A percentile compares a stretch with the other conserved stretches of the same genome.
Conservation (phyloP, 192 early-diverging fungal species). For the Cetraspora pellucida region DNA sequence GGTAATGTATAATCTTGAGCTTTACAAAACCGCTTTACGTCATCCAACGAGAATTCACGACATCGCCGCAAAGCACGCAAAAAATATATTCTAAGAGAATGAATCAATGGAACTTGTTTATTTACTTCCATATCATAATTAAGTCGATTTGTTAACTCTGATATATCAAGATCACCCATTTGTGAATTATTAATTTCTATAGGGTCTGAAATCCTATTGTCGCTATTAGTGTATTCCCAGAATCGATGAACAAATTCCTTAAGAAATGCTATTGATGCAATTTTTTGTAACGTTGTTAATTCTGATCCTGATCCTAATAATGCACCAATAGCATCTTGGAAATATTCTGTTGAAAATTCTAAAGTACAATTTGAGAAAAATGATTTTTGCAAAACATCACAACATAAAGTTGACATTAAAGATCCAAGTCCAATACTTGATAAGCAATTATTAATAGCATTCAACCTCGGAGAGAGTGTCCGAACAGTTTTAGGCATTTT, state of each 20-base stretch:
- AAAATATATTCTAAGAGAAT: slow-evolving; percentile 32
- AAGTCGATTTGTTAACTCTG: background rate
- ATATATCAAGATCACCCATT: slow-evolving; percentile 3
- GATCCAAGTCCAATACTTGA: background rate
- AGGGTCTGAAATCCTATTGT: background rate
- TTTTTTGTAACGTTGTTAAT: slow-evolving; percentile 1
- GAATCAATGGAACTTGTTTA: background rate
- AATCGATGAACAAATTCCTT: slow-evolving; percentile 35
- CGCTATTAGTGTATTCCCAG: background rate
- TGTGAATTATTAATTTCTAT: slow-evolving; percentile 5
- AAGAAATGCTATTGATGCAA: slow-evolving; percentile 21
- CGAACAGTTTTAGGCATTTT: background rate
- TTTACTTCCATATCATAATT: background rate
- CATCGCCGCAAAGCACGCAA: slow-evolving; percentile 18
- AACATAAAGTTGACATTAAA: slow-evolving; percentile 16
- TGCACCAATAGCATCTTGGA: background rate
- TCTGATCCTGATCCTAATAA: background rate
- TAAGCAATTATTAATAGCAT: slow-evolving; percentile 21
- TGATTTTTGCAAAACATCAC: slow-evolving; percentile 27
- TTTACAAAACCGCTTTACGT: slow-evolving; percentile 25
- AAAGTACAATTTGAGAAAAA: slow-evolving; percentile 21
- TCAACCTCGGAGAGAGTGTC: background rate
- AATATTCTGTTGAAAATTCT: background rate
- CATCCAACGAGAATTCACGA: slow-evolving; percentile 7
- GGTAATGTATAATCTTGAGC: slow-evolving; percentile 10